phyloP scores from a whole-genome alignment of 202 grass and related monocot species.

The Zoysia matrella region DNA sequence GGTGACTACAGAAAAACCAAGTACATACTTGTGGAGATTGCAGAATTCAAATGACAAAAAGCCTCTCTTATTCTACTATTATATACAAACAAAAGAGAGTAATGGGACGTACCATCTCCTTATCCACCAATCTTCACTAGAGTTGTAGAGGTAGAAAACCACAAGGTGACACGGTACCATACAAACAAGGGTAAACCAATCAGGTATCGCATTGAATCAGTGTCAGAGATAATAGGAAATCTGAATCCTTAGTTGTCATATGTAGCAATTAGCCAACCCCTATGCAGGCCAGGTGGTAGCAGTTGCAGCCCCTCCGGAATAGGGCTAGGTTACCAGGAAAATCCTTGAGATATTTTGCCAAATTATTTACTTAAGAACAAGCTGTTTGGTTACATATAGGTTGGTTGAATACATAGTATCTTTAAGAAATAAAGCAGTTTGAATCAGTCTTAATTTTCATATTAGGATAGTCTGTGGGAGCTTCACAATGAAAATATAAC shows the following conservation, averaged over 20 bases:
- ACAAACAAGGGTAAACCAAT: conserved; percentile 48
- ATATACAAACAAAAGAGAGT: conserved; percentile 33
- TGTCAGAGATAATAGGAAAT: conserved; percentile 22
- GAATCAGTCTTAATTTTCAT: not conserved
- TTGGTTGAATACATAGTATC: conserved; percentile 11
- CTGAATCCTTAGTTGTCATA: not conserved
- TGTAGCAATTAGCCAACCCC: conserved; percentile 9
- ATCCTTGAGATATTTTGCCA: not conserved
- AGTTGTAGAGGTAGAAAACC: conserved; percentile 47
- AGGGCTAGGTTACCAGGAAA: not conserved
- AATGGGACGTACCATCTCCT: conserved; percentile 72
- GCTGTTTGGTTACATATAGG: not conserved
- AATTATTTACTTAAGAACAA: not conserved
- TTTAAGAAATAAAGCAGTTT: conserved; percentile 18
- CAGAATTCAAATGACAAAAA: not conserved
- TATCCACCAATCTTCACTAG: conserved; percentile 89
- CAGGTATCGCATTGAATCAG: conserved; percentile 23
- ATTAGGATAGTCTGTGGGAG: not conserved
- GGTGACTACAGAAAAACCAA: conserved; percentile 17
- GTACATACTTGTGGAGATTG: not conserved
- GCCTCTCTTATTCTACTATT: not conserved
- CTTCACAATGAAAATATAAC: not conserved
- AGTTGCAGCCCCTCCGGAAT: not conserved
- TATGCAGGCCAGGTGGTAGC: not conserved
- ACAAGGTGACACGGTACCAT: not conserved